Evolutionary conservation across 805 yeast species (phyloP), one percentile per base, ranked within the genome.

Genomic region (Metschnikowia koreensis): DNA sequence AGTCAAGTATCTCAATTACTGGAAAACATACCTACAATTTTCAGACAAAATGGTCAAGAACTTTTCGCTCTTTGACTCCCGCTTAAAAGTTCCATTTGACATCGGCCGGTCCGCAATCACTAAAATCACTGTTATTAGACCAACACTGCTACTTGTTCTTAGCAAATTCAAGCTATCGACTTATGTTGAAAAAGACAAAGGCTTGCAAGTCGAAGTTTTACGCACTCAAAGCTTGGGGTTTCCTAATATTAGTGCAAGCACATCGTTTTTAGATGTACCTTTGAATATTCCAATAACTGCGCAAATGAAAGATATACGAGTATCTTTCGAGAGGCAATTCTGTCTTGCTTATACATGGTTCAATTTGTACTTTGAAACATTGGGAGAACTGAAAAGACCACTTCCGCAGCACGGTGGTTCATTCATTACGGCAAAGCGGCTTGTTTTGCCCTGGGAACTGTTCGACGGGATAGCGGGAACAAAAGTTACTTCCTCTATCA

Each of bases 391-490:
- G 36, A 44, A 28, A 4, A 34, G 53, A 43, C 52, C 55, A 28
- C 54, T 50, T n/a, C 52, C 54, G 7, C 48, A 48, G 13, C 31
- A 39, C 16, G 42, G 46, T n/a, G 42, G 44, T 7, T 12, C 45
- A 10, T n/a, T 38, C 36, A 33, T 50, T 16, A 15, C 16, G 10
- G 48, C 53, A 7, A 41, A 41, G 15, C 45, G 46, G 22, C 46
- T 53, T 13, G 41, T 39, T 11, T 17, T 57, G 9, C 46, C 50
- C 6, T 68, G 73, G 74, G 70, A 72, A 2, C 76, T 80, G 0
- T 69, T 86, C 58, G 96, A 88, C 66, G 96, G 96, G 0, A 75
- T 75, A 51, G 76, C 77, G 56, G 96, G 94, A 1, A 76, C 83
- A 1, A 60, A 62, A n/a, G 71, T 71, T 43, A 79, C 76, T 55